phyloP scores from a whole-genome alignment of 257 asterid species.

The Ehretia macrophylla region DNA sequence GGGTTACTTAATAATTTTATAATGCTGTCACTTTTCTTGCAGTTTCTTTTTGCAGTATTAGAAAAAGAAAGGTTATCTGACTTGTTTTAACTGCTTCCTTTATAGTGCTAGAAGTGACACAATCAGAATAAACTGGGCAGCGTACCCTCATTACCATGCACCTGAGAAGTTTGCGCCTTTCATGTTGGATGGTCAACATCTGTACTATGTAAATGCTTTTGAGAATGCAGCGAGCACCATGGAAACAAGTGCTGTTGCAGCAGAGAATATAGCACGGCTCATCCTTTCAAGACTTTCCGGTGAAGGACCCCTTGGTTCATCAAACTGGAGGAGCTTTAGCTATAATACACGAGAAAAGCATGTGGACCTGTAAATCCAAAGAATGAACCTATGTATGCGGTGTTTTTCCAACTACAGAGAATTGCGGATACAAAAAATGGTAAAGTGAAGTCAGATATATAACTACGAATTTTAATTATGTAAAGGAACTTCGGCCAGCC shows the following conservation, averaged over 20 bases:
- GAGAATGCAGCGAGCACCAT: slow-evolving; percentile 99
- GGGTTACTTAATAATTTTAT: too few relatives aligned
- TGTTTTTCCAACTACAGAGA: too few relatives aligned
- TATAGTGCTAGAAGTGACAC: slow-evolving; percentile 74
- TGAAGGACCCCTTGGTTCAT: slow-evolving; percentile 15
- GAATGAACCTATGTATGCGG: neutral
- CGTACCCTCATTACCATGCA: slow-evolving; percentile 87
- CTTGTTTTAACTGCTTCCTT: slow-evolving; percentile 1
- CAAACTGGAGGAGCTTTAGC: slow-evolving; percentile 40
- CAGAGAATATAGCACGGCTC: slow-evolving; percentile 88
- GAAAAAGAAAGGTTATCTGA: neutral
- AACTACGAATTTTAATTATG: too few relatives aligned
- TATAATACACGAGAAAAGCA: slow-evolving; percentile 30
- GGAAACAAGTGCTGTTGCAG: slow-evolving; percentile 96
- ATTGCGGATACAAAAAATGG: too few relatives aligned
- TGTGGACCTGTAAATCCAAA: slow-evolving; percentile 45
- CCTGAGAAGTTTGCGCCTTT: slow-evolving; percentile 83
- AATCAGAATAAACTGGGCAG: slow-evolving; percentile 74
- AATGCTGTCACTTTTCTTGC: too few relatives aligned
- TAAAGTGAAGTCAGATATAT: too few relatives aligned
- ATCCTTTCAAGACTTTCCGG: slow-evolving; percentile 63
- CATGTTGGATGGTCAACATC: slow-evolving; percentile 60
- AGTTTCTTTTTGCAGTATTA: too few relatives aligned
- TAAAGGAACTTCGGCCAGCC: too few relatives aligned
- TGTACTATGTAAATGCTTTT: slow-evolving; percentile 88